Evolutionary conservation across 768 basidiomycete genomes (phyloP).

Genomic region (Lentinula lateritia): DNA sequence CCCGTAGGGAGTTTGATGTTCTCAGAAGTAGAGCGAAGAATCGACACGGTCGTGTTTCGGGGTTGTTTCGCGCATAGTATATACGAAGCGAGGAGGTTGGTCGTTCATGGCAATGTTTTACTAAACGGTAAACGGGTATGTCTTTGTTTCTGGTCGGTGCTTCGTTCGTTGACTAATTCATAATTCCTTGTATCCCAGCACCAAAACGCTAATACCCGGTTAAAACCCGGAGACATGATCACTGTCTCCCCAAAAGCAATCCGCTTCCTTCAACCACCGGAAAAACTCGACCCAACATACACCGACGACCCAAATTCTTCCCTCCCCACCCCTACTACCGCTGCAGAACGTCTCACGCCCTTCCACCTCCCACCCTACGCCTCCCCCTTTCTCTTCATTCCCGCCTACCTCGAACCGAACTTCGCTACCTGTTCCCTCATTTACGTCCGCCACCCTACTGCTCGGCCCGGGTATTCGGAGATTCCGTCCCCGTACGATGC

Average conservation of each 20-base stretch:
- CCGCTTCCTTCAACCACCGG: slow-evolving; percentile 53
- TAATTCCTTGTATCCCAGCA: slow-evolving; percentile 44
- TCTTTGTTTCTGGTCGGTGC: slow-evolving; percentile 5
- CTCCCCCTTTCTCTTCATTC: slow-evolving; percentile 89
- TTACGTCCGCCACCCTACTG: slow-evolving; percentile 94
- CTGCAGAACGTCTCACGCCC: slow-evolving; percentile 34
- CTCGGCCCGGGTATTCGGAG: slow-evolving; percentile 92
- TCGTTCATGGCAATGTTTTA: slow-evolving; percentile 81
- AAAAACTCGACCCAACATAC: slow-evolving; percentile 24
- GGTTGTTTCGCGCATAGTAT: slow-evolving; percentile 85
- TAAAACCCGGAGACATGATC: slow-evolving; percentile 93
- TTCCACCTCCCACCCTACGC: slow-evolving; percentile 87
- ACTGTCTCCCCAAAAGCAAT: slow-evolving; percentile 81
- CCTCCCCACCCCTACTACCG: slow-evolving; percentile 18
- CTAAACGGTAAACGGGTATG: slow-evolving; percentile 88
- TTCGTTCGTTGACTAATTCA: slow-evolving; percentile 3
- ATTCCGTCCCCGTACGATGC: slow-evolving; percentile 95
- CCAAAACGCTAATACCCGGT: slow-evolving; percentile 75
- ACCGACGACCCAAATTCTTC: slow-evolving; percentile 11
- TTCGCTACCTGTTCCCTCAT: slow-evolving; percentile 87
- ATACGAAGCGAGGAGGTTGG: slow-evolving; percentile 82
- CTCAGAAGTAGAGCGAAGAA: slow-evolving; percentile 85
- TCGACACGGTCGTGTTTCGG: slow-evolving; percentile 90
- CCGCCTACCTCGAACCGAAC: slow-evolving; percentile 82
- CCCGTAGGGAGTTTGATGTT: slow-evolving; percentile 97